Percentiles rank a stretch among this genome's conserved stretches.
Conservation (phyloP, 2,329 filamentous ascomycete genomes). For the Myriosclerotinia scirpicola region DNA sequence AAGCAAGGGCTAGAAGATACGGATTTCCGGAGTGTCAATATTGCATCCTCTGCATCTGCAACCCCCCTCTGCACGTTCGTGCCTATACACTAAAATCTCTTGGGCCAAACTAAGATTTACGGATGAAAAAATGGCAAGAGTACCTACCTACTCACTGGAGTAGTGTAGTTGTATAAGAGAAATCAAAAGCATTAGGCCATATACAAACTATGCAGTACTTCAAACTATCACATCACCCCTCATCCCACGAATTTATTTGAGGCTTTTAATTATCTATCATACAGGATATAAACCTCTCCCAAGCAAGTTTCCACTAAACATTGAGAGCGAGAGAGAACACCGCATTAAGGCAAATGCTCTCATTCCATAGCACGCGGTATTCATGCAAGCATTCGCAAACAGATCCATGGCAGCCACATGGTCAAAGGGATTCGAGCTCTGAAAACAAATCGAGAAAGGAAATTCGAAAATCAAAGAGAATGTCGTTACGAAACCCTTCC, state of each 20-base stretch:
- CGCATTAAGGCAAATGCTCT: conserved; percentile 4
- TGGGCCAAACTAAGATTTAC: no score
- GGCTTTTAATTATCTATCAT: conserved; percentile 11
- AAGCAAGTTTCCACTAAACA: conserved; percentile 8
- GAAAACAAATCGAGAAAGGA: not conserved
- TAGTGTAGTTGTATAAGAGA: no score
- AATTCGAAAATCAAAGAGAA: conserved; percentile 7
- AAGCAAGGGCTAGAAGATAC: no score
- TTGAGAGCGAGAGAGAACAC: not conserved
- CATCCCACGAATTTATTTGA: not conserved
- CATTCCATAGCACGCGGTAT: conserved; percentile 1
- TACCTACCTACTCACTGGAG: no score
- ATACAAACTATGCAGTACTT: not conserved
- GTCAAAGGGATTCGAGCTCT: conserved; percentile 2
- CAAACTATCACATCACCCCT: not conserved
- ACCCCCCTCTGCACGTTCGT: no score
- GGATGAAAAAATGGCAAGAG: no score
- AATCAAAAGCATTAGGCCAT: no score
- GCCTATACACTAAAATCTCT: no score
- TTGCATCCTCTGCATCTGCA: no score
- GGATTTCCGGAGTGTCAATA: no score
- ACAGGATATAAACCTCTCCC: conserved; percentile 9
- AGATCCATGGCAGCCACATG: conserved; percentile 6
- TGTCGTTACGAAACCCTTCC: conserved; percentile 12
- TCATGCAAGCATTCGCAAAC: conserved; percentile 11